Evolutionary conservation across 2,329 filamentous ascomycete species (phyloP).

Genomic region (Ceratocystis colombiana): DNA sequence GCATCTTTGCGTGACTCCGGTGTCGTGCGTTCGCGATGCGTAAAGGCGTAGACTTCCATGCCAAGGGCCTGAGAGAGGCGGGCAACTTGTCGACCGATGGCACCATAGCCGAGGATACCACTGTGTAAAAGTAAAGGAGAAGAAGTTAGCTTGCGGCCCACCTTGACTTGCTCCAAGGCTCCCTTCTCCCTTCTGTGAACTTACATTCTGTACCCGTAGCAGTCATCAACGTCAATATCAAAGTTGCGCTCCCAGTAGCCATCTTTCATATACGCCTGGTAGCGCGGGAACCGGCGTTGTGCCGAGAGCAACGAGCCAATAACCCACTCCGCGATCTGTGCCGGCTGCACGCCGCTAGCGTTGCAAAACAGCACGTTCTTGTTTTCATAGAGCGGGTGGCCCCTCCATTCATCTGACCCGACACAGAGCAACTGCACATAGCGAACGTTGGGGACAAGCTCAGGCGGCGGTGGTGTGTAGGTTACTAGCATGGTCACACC

Average conservation of each 20-base stretch:
- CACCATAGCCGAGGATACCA: constrained; percentile 46
- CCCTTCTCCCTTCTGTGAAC: constrained; percentile 25
- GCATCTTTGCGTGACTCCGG: constrained; percentile 53
- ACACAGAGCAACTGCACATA: constrained; percentile 47
- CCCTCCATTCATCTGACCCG: constrained; percentile 42
- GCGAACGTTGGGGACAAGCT: constrained; percentile 40
- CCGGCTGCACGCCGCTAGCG: constrained; percentile 49
- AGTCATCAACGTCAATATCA: constrained; percentile 34
- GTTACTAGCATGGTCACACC: constrained; percentile 43
- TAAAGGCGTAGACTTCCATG: constrained; percentile 66
- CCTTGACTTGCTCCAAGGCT: not conserved
- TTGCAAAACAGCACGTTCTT: constrained; percentile 44
- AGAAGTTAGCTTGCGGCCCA: not conserved
- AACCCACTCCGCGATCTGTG: constrained; percentile 50
- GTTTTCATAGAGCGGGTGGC: constrained; percentile 41
- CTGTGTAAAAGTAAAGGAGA: constrained; percentile 29
- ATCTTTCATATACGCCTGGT: constrained; percentile 38
- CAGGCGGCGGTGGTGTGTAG: constrained; percentile 36
- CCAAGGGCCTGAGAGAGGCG: constrained; percentile 54
- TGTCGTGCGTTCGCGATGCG: constrained; percentile 56
- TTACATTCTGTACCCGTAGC: constrained; percentile 42
- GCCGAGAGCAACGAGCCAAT: constrained; percentile 43
- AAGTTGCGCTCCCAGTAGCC: constrained; percentile 37
- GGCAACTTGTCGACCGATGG: constrained; percentile 45
- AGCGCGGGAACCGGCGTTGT: constrained; percentile 41